A percentile compares a stretch with the other conserved stretches of the same genome.
These are phyloP conservation scores for Trichoderma erinaceum DNA, from an alignment of 495 filamentous ascomycete genomes.

Conservation along the genomic window DNA sequence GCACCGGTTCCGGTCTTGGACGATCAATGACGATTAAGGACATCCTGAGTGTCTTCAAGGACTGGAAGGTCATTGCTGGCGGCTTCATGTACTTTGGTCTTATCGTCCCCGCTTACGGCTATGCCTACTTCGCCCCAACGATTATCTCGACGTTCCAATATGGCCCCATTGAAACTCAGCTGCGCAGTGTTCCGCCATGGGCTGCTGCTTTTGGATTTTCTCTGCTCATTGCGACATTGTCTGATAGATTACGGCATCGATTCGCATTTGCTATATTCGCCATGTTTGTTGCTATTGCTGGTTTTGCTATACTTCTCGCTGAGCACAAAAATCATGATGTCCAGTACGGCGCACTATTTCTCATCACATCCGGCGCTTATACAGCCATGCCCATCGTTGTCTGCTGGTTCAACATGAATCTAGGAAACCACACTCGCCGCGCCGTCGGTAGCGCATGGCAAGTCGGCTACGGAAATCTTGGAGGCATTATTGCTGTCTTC, in stretches of 20 bases:
- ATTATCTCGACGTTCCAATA: conserved; percentile 68
- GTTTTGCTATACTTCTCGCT: conserved; percentile 65
- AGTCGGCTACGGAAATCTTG: conserved; percentile 89
- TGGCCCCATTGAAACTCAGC: conserved; percentile 63
- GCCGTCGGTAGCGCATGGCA: conserved; percentile 84
- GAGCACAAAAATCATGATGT: conserved; percentile 52
- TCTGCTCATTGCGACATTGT: conserved; percentile 62
- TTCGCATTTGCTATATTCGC: conserved; percentile 65
- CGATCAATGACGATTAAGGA: conserved; percentile 57
- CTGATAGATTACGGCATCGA: conserved; percentile 66
- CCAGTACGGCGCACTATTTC: conserved; percentile 69
- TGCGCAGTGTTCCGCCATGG: conserved; percentile 82
- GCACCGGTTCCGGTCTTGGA: conserved; percentile 58
- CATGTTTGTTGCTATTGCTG: conserved; percentile 58
- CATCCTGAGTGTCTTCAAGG: conserved; percentile 65
- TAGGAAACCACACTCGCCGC: conserved; percentile 79
- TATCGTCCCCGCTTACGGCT: conserved; percentile 79
- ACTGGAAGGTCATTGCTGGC: conserved; percentile 64
- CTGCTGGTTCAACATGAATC: conserved; percentile 93
- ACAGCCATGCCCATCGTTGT: conserved; percentile 76
- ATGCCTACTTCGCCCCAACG: conserved; percentile 63
- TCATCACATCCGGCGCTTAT: conserved; percentile 60
- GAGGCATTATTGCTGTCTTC: conserved; percentile 87
- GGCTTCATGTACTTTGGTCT: conserved; percentile 88
- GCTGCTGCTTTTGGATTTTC: conserved; percentile 70